Conservation (phyloP, 2,329 filamentous ascomycete genomes). For the Allantophomopsis cytisporea region DNA sequence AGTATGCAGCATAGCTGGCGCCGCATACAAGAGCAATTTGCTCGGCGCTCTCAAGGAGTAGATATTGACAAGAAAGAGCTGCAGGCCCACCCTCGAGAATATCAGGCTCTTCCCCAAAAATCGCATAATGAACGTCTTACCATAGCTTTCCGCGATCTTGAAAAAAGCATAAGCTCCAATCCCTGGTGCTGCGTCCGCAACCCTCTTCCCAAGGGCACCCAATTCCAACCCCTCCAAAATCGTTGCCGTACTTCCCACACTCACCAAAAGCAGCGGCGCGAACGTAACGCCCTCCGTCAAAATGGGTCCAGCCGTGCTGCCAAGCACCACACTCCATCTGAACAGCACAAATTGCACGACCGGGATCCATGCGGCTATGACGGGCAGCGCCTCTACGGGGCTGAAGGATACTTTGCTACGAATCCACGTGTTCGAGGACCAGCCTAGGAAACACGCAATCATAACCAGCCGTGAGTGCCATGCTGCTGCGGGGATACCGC, state of each 20-base stretch:
- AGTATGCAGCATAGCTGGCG: slow-evolving; percentile 64
- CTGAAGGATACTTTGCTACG: slow-evolving; percentile 32
- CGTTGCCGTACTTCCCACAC: slow-evolving; percentile 48
- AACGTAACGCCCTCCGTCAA: slow-evolving; percentile 63
- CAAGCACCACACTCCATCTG: slow-evolving; percentile 48
- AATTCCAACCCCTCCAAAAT: slow-evolving; percentile 49
- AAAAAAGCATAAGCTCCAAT: slow-evolving; percentile 54
- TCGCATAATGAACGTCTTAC: slow-evolving; percentile 25
- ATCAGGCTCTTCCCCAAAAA: slow-evolving; percentile 48
- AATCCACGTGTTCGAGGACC: slow-evolving; percentile 51
- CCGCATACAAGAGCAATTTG: slow-evolving; percentile 46
- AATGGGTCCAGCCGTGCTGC: slow-evolving; percentile 59
- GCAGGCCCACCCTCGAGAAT: slow-evolving; percentile 58
- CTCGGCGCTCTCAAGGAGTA: slow-evolving; percentile 59
- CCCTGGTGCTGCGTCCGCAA: slow-evolving; percentile 51
- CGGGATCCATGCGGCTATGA: slow-evolving; percentile 66
- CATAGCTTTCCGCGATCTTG: slow-evolving; percentile 24
- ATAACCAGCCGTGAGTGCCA: slow-evolving; percentile 59
- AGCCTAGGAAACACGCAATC: slow-evolving; percentile 55
- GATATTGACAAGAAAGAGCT: slow-evolving; percentile 49
- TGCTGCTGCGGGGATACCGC: slow-evolving; percentile 61
- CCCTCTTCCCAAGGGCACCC: slow-evolving; percentile 29
- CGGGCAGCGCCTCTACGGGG: slow-evolving; percentile 44
- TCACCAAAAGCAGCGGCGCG: slow-evolving; percentile 53
- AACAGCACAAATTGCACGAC: slow-evolving; percentile 60